phyloP scores from a whole-genome alignment of 306 rosid species.

The Coriaria nepalensis region DNA sequence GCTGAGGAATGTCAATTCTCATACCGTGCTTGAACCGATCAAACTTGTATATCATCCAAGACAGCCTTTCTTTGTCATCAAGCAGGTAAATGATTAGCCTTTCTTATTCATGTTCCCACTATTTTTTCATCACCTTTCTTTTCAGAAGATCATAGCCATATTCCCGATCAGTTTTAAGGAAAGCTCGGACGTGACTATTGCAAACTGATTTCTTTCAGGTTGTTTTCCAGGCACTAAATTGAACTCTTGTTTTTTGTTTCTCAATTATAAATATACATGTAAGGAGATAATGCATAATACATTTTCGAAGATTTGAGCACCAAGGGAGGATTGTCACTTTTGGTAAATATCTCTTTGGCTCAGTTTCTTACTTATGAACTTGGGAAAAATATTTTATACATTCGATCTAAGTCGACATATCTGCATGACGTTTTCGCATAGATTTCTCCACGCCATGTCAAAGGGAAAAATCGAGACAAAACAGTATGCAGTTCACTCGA shows the following conservation, averaged over 20 bases:
- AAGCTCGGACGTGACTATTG: slow-evolving; percentile 59
- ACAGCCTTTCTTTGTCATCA: slow-evolving; percentile 78
- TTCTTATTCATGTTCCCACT: too few species aligned
- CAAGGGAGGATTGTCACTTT: slow-evolving; percentile 76
- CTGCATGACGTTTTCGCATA: slow-evolving; percentile 27
- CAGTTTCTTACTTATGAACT: too few species aligned
- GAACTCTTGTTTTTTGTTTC: too few species aligned
- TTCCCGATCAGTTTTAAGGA: slow-evolving; percentile 77
- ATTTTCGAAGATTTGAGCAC: slow-evolving; percentile 70
- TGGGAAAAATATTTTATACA: neutral
- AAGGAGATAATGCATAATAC: too few species aligned
- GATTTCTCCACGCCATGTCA: slow-evolving; percentile 44
- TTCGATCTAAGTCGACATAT: neutral
- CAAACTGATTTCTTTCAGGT: slow-evolving; percentile 82
- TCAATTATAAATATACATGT: too few species aligned
- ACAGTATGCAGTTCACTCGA: slow-evolving; percentile 74
- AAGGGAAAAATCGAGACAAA: slow-evolving; percentile 61
- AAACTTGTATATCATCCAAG: slow-evolving; percentile 71
- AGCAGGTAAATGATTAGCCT: slow-evolving; percentile 46
- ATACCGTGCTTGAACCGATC: slow-evolving; percentile 45
- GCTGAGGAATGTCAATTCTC: slow-evolving; percentile 41
- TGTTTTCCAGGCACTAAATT: too few species aligned
- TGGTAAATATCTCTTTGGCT: slow-evolving; percentile 45
- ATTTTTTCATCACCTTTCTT: too few species aligned
- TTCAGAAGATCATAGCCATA: slow-evolving; percentile 49